phyloP scores from a whole-genome alignment of 805 yeast genomes.

The Kluyveromyces aestuarii region DNA sequence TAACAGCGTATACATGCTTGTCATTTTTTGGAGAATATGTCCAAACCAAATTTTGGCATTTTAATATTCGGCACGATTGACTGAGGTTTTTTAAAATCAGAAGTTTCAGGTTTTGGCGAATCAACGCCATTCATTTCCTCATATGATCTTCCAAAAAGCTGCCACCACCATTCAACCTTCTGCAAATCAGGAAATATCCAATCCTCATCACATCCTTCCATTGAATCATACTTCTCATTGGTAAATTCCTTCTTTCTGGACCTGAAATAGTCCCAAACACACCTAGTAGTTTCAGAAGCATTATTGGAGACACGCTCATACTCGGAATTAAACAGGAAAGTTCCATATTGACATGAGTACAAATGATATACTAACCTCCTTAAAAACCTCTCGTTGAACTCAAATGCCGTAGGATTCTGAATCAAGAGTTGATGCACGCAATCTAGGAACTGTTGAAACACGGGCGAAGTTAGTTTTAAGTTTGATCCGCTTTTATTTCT shows the following conservation, averaged over 20 bases:
- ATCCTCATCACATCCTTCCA: slow-evolving; percentile 20
- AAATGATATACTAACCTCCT: slow-evolving; percentile 79
- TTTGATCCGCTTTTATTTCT: slow-evolving; percentile 28
- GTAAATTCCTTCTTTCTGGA: slow-evolving; percentile 65
- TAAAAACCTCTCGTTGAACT: slow-evolving; percentile 81
- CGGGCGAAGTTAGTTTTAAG: slow-evolving; percentile 68
- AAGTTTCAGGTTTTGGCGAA: background rate
- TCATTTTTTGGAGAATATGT: slow-evolving; percentile 17
- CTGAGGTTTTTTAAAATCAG: slow-evolving; percentile 2
- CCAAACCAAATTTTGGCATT: slow-evolving; percentile 16
- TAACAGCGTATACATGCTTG: background rate
- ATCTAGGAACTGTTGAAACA: slow-evolving; percentile 90
- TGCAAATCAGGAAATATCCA: slow-evolving; percentile 42
- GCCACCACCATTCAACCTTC: slow-evolving; percentile 79
- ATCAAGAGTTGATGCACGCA: slow-evolving; percentile 70
- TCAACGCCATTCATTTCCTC: slow-evolving; percentile 44
- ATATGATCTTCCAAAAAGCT: slow-evolving; percentile 67
- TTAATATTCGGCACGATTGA: slow-evolving; percentile 8
- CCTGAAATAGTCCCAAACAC: slow-evolving; percentile 91
- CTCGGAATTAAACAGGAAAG: slow-evolving; percentile 74
- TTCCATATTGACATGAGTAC: slow-evolving; percentile 92
- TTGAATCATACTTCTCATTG: slow-evolving; percentile 36
- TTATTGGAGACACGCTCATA: slow-evolving; percentile 42
- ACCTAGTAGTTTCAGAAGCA: slow-evolving; percentile 44
- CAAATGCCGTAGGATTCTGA: slow-evolving; percentile 67